Evolutionary conservation across 73 alveolate species (phyloP), one percentile per base, ranked within the genome.

Genomic region (Effrenium voratum): DNA sequence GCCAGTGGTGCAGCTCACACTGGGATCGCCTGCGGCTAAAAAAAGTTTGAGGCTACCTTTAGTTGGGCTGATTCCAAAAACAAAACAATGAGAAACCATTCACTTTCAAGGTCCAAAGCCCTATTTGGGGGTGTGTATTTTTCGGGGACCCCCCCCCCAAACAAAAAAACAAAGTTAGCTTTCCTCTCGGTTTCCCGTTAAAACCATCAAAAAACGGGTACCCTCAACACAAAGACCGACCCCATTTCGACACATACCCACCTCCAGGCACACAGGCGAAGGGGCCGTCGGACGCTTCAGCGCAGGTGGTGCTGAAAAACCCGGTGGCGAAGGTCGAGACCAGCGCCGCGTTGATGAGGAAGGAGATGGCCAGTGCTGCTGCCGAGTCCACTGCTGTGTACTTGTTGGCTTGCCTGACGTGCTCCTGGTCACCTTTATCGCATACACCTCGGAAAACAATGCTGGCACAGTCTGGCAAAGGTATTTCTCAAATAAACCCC

Each of bases 281-380:
- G 32, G 94, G 94, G 3, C 94, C 94, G 70, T 43, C 63, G 24
- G 57, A 82, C 70, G 45, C 59, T 46, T 43, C 38, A 38, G 94
- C 94, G 49, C 94, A 86, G 15, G 77, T 70, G 30, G 5, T 13
- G 94, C 82, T 98, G 40, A 91, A 91, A 63, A 98, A 99, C 80
- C 99, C 99, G 82, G 92, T 44, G 34, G 99, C 99, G 84, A 99
- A 99, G 6, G 99, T 99, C n/a, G 99, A 95, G 49, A 99, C 99
- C 60, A 86, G 70, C 15, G 99, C 99, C 44, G 98, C 66, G 86
- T 93, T 99, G 95, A 99, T 99, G 52, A 99, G 73, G 99, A 99
- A 99, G 50, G 99, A 98, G 22, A 98, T 90, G 32, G 52, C 91
- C 45, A 99, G 99, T 2, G 99, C 96, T 45, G 47, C 49, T 2